A percentile compares a stretch with the other conserved stretches of the same genome.
phyloP scores from a whole-genome alignment of 1,284 basidiomycete species.

The Malassezia furfur region DNA sequence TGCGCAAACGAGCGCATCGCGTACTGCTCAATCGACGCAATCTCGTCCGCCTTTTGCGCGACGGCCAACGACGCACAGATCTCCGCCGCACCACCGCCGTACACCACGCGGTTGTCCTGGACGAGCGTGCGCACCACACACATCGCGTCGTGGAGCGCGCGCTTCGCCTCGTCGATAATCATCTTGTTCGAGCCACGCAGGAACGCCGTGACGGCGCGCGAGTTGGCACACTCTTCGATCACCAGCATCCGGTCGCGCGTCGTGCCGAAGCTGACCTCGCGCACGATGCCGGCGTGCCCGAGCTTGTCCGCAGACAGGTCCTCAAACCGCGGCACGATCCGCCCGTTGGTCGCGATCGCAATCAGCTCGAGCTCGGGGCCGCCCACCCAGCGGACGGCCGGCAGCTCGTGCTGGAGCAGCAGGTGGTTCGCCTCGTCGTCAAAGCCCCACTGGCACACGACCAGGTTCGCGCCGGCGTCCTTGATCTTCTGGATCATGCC shows the following conservation, averaged over 20 bases:
- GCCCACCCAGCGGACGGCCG: conserved; percentile 97
- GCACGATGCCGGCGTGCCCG: conserved; percentile 81
- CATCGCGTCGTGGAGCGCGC: conserved; percentile 91
- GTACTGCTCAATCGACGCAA: conserved; percentile 95
- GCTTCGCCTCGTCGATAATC: conserved; percentile 92
- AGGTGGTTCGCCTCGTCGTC: conserved; percentile 98
- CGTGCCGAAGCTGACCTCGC: conserved; percentile 89
- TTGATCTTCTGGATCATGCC: conserved; percentile 97
- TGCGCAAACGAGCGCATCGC: conserved; percentile 96
- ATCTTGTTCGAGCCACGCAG: conserved; percentile 98
- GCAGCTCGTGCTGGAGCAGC: conserved; percentile 91
- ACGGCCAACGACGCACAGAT: conserved; percentile 91
- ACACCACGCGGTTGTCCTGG: conserved; percentile 90
- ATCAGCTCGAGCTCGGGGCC: conserved; percentile 99
- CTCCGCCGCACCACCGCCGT: conserved; percentile 94
- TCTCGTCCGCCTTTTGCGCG: conserved; percentile 83
- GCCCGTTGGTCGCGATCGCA: conserved; percentile 93
- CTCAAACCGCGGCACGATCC: conserved; percentile 95
- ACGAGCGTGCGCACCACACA: conserved; percentile 94
- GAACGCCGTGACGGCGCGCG: conserved; percentile 90
- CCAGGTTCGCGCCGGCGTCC: conserved; percentile 93
- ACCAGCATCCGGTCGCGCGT: conserved; percentile 98
- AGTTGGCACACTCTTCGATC: conserved; percentile 96
- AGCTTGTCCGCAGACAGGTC: conserved; percentile 84
- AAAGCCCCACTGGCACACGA: conserved; percentile 99